Base-by-base conservation (phyloP, 2,329 filamentous ascomycete genomes). In the Aspergillus sp. region DNA sequence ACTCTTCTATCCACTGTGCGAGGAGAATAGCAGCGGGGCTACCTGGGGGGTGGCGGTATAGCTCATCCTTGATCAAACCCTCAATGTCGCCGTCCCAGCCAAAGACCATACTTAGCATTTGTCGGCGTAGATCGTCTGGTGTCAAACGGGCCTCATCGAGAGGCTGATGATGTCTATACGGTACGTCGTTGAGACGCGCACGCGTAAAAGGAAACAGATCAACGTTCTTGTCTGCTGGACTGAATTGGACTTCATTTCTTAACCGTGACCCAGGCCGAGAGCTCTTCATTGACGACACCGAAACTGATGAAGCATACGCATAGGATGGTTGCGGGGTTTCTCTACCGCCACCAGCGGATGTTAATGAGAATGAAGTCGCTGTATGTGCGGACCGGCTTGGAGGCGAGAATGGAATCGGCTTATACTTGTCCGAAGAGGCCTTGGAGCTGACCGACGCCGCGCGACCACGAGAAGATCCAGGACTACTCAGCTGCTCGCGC, bases 91-190 rank as follows among this genome's bases (percentile, higher is more conserved):
- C 89, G 56, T 94, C 89, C 93, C 95, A 99, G 3, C 95, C 95
- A 76, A 99, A 99, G 2, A 99, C 93, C 6, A 93, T 90, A 68
- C 85, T 91, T 4, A 99, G 84, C 93, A 99, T 97, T 76, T 97
- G 93, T 51, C 85, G 85, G 52, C 94, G 88, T 49, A 97, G 84
- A 67, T 96, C 89, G 68, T 97, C 90, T 8, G 87, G 78, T 7
- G 90, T 91, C 25, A 92, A 78, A 30, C 84, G 84, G 3, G 81
- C 76, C 59, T 87, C 83, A 66, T 89, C 85, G 15, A 83, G 69
- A 1, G 82, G 77, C 15, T 87, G 84, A 0, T 89, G 87, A 52
- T 90, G 87, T 69, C 90, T 89, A 73, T 96, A 96, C 0, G 91
- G 89, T 4, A 97, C 87, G 66, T 97, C 92, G 64, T 87, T 90